Conservation (phyloP, 371 early-diverging fungal species). For the Apophysomyces ossiformis region DNA sequence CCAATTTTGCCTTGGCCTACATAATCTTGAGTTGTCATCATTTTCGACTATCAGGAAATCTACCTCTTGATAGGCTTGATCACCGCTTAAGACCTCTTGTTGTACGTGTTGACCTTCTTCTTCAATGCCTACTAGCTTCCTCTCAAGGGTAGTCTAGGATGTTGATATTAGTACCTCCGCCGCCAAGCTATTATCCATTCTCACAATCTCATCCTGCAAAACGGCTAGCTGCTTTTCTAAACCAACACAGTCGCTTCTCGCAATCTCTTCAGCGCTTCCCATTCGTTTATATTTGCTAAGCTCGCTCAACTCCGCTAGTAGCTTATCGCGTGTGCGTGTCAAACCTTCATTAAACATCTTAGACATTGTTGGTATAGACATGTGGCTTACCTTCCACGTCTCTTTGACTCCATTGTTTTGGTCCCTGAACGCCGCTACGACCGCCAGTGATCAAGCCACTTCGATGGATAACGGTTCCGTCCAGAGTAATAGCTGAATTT, state of each 20-base stretch:
- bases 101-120: conserved; percentile 25
- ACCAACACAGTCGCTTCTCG: conserved; percentile 63
- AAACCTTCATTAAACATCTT: conserved; percentile 38
- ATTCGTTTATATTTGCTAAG: conserved; percentile 74
- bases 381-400: conserved; percentile 67
- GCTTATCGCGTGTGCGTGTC: conserved; percentile 69
- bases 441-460: conserved; percentile 97
- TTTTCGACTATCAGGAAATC: not conserved
- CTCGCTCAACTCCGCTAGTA: conserved; percentile 73
- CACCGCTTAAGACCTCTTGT: not conserved
- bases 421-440: conserved; percentile 41
- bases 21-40: conserved; percentile 15
- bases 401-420: conserved; percentile 86
- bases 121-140: conserved; percentile 51
- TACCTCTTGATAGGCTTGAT: conserved; percentile 6
- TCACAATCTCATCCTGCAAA: conserved; percentile 65
- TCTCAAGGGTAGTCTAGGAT: conserved; percentile 36
- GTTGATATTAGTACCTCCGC: not conserved
- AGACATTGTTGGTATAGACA: not conserved
- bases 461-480: conserved; percentile 95
- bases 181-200: not conserved
- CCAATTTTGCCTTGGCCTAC: conserved; percentile 30
- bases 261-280: conserved; percentile 66
- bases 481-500: conserved; percentile 80
- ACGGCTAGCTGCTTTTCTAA: conserved; percentile 63